Evolutionary conservation across 352 stramenopile genomes (phyloP).

Genomic region (Aphanomyces stellatus): DNA sequence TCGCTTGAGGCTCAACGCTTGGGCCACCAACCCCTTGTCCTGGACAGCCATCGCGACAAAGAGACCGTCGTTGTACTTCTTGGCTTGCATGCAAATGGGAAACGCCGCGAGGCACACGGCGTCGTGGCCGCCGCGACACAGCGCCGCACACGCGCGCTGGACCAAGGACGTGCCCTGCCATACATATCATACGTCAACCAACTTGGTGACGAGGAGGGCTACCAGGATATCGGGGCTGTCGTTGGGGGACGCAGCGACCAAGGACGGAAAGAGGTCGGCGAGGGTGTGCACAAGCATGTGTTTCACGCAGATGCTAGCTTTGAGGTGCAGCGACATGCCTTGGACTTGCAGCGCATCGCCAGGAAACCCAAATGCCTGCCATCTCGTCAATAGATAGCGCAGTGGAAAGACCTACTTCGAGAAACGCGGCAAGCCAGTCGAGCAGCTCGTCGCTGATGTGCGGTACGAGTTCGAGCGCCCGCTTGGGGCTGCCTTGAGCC

Average conservation of each 20-base stretch:
- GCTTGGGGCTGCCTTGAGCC: constrained; percentile 35
- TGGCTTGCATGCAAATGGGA: constrained; percentile 17
- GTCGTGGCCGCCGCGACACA: constrained; percentile 30
- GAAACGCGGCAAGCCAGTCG: constrained; percentile 49
- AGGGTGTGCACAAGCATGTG: constrained; percentile 28
- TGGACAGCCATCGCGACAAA: constrained; percentile 46
- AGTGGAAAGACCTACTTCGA: constrained; percentile 26
- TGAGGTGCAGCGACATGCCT: constrained; percentile 30
- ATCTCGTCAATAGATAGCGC: background rate
- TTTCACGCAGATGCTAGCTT: constrained; percentile 62
- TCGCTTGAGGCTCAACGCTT: constrained; percentile 23
- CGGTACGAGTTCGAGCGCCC: constrained; percentile 36
- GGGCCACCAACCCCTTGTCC: constrained; percentile 32
- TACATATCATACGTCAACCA: background rate
- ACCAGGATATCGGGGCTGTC: constrained; percentile 43
- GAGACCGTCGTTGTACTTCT: constrained; percentile 34
- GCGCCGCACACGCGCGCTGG: constrained; percentile 38
- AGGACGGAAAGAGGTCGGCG: constrained; percentile 28
- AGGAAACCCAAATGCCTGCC: constrained; percentile 41
- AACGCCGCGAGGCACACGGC: constrained; percentile 25
- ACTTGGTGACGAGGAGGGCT: no score
- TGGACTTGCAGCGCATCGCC: constrained; percentile 31
- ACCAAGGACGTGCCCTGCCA: constrained; percentile 47
- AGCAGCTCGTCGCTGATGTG: constrained; percentile 29
- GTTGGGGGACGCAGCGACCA: constrained; percentile 24